Evolutionary conservation across 106 monocot species (phyloP), one percentile per base, ranked within the genome.

Genomic region (Apostasia ramifera): DNA sequence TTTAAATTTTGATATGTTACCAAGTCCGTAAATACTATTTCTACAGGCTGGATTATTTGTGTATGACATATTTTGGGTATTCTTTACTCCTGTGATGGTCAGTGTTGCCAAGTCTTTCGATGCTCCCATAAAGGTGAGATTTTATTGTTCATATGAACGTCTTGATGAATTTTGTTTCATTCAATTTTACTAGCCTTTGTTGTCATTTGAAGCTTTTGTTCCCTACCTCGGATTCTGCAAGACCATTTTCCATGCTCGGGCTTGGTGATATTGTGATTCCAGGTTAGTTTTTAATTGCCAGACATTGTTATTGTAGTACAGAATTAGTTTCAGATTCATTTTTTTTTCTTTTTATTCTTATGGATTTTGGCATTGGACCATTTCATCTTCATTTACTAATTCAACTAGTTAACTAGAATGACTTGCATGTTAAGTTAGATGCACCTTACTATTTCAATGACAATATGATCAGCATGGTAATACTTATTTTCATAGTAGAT

Each of bases 231-330:
- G 74, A 90, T 83, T 47, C 81, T 68, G 77, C 82, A 66, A 84
- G 89, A 41, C 97, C 87, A 44, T 97, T 97, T 61, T 92, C 92
- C 26, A 97, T 97, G 97, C 92, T 97, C 75, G 97, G 97, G 9
- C 97, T 97, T 74, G 97, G 97, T 56, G 97, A 97, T 71, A 97
- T 97, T 73, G 97, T 97, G 12, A 92, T 97, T 57, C 97, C 97
- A 66, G 97, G 95, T 92, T 13, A 59, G 72, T 47, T 68, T 59
- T 75, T 6, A 26, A 26, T 0, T 26, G 26, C 26, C 26, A 26
- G 26, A 26, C 26, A 26, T 26, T 26, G 26, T 26, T 26, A 26
- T 26, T 26, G 26, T 26, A 26, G 26, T 26, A 26, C 26, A 26
- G 0, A 26, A 26, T 26, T 26, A 26, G 26, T 0, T 0, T 26